Evolutionary conservation across 768 basidiomycete genomes (phyloP), one percentile per base, ranked within the genome.

Genomic region (Mycena leptocephala): DNA sequence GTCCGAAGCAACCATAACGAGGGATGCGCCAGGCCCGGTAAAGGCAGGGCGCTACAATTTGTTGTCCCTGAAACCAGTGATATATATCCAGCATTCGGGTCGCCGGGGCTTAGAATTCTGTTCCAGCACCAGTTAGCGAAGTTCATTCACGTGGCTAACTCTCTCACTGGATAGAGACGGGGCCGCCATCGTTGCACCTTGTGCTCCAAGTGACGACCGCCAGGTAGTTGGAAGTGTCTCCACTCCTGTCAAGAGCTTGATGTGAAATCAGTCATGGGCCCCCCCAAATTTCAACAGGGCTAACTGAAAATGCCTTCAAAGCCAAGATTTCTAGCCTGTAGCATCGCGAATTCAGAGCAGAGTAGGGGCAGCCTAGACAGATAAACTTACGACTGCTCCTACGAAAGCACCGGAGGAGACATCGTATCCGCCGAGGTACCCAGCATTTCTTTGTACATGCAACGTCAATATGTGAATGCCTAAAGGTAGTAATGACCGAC

Each of bases 171-270:
- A 61, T 61, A 16, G 20, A 61, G 59, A 61, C 59, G 37, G 59
- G 59, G 59, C 59, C 33, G 33, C 59, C 59, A n/a, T 61, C 35
- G 33, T 61, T 61, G 59, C 59, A 61, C 33, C 33, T 37, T 32
- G 59, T 61, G 59, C 59, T 61, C 11, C 11, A 61, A 37, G 37
- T 20, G 59, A 61, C 33, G 59, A 61, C 59, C 59, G 59, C 26
- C 59, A 61, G 59, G 59, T 61, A 61, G 59, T 61, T 61, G n/a
- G 59, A 61, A 61, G 59, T 14, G 59, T 61, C 35, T 61, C 59
- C 59, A 61, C 59, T 61, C 33, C 33, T 61, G 59, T 61, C 59
- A 61, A 61, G 59, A 61, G 59, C 59, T 61, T 14, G 11, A 32
- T 35, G 35, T 61, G 35, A 37, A 61, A 61, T 61, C 37, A 61